A percentile compares a stretch with the other conserved stretches of the same genome.
Evolutionary conservation across 2,329 filamentous ascomycete species (phyloP).

Genomic region (Sphaerulina populicola): DNA sequence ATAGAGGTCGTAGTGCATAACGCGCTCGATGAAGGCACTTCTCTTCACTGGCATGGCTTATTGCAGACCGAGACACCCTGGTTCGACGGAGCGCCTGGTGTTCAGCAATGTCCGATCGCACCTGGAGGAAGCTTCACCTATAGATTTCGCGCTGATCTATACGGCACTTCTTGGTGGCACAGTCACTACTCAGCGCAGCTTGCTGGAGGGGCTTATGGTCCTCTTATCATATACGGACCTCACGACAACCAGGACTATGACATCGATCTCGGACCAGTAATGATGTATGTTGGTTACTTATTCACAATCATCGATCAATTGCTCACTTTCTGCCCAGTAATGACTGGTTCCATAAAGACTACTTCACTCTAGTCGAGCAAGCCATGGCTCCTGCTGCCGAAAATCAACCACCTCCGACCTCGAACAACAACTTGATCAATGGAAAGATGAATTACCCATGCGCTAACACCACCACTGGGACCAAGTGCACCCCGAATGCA

Average conservation of each 20-base stretch:
- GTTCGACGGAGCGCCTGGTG: constrained; percentile 43
- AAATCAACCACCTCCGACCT: constrained; percentile 23
- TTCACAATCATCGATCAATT: no score
- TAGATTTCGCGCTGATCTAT: constrained; percentile 36
- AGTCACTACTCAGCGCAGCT: constrained; percentile 37
- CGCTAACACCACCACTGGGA: constrained; percentile 23
- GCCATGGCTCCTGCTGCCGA: constrained; percentile 26
- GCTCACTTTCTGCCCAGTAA: constrained; percentile 11
- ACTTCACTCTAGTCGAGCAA: constrained; percentile 27
- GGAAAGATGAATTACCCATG: constrained; percentile 29
- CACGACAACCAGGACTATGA: constrained; percentile 36
- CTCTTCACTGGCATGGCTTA: constrained; percentile 48
- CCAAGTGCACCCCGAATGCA: constrained; percentile 29
- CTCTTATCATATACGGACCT: constrained; percentile 40
- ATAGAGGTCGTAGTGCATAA: constrained; percentile 33
- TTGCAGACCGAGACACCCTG: constrained; percentile 47
- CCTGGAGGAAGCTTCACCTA: constrained; percentile 33
- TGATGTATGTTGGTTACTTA: constrained; percentile 22
- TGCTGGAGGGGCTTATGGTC: constrained; percentile 37
- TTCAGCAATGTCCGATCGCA: constrained; percentile 42
- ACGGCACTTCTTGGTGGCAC: constrained; percentile 29
- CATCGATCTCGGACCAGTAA: constrained; percentile 37
- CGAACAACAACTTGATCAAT: constrained; percentile 25
- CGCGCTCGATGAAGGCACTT: constrained; percentile 37
- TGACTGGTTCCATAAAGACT: constrained; percentile 38